Evolutionary conservation across 257 asterid genomes (phyloP), one percentile per base, ranked within the genome.

Genomic region (Lycium barbarum): DNA sequence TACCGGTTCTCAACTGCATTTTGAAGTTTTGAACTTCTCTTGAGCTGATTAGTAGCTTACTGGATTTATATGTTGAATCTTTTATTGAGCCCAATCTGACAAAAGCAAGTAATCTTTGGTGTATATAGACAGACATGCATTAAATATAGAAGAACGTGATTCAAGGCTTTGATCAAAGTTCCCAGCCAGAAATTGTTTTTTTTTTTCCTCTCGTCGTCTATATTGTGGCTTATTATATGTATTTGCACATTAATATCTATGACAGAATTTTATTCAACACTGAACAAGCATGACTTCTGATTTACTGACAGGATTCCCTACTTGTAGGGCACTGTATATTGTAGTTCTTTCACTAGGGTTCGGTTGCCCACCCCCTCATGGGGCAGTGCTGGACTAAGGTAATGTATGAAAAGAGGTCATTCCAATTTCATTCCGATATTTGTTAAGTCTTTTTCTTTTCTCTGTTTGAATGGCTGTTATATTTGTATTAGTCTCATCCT

Each of bases 381-480:
- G 94, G 95, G 88, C 94, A 87, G 68, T 91, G 91, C 91, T 92
- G 96, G 96, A 84, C 88, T 51, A 90, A 90, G 93, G 93, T 88
- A 88, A 68, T 54, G 12, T 73, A 18, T 2, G 68, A 1, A 20
- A 62, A 62, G 6, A 20, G 9, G n/a, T 66, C 72, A 26, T 62
- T 65, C 11, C 3, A 26, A 33, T 65, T 65, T 65, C 72, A 26
- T 26, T 65, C 6, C 4, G n/a, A 12, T 33, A 33, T 66, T 66
- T 62, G 45, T 40, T 40, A 40, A 26, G 45, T 40, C 45, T 40
- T 62, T 62, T 62, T 62, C 68, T 18, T 58, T 2, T 38, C 45
- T 33, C 18, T 66, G n/a, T 66, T 66, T 66, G 45, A 66, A 12
- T 66, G 73, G 45, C 1, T 33, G 45, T 66, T 33, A 33, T 2